These are phyloP conservation scores for Schizopora paradoxa DNA, from an alignment of 1,284 basidiomycete species.

Conservation along the genomic window DNA sequence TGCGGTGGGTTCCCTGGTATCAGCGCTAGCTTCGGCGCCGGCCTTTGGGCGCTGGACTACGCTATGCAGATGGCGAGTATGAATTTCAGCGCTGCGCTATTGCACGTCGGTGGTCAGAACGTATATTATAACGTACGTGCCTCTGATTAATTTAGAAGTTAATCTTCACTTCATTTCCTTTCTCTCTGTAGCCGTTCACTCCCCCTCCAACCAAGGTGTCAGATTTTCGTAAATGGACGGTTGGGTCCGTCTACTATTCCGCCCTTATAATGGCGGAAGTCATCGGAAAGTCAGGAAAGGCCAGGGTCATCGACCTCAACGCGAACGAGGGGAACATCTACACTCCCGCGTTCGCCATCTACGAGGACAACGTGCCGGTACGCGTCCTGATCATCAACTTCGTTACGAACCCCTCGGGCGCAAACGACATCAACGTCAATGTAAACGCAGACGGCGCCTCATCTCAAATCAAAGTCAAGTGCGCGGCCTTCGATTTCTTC, in stretches of 20 bases:
- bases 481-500: background rate
- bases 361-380: slow-evolving; percentile 23
- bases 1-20: slow-evolving; percentile 43
- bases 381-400: slow-evolving; percentile 28
- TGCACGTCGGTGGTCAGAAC: slow-evolving; percentile 24
- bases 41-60: slow-evolving; percentile 33
- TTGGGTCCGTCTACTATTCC: slow-evolving; percentile 26
- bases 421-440: slow-evolving; percentile 21
- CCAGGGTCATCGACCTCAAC: slow-evolving; percentile 23
- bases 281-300: slow-evolving; percentile 23
- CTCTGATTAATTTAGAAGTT: too few species aligned
- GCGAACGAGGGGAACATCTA: slow-evolving; percentile 19
- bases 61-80: slow-evolving; percentile 23
- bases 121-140: slow-evolving; percentile 22
- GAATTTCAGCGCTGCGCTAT: slow-evolving; percentile 21
- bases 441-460: slow-evolving; percentile 20
- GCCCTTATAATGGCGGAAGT: slow-evolving; percentile 25
- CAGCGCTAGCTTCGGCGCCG: slow-evolving; percentile 39
- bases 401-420: slow-evolving; percentile 23
- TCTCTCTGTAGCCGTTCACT: slow-evolving; percentile 24
- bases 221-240: slow-evolving; percentile 25
- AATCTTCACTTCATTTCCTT: too few species aligned
- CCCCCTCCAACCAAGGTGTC: slow-evolving; percentile 26
- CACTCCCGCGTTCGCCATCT: slow-evolving; percentile 25
- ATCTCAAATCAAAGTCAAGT: slow-evolving; percentile 20